phyloP scores from a whole-genome alignment of 2,329 filamentous ascomycete species.

The Berkeleyomyces basicola region DNA sequence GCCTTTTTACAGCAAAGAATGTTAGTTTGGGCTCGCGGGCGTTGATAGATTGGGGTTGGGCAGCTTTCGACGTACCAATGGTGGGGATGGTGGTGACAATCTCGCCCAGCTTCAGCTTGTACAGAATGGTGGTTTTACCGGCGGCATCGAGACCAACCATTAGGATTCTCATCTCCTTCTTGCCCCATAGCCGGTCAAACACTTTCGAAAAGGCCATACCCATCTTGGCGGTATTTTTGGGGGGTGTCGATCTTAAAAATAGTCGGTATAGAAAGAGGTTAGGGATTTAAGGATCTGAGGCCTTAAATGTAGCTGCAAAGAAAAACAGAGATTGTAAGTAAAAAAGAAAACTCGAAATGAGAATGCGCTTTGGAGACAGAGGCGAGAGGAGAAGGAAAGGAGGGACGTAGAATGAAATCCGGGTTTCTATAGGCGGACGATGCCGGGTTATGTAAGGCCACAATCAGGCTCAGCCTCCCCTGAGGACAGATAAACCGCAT shows the following conservation, averaged over 20 bases:
- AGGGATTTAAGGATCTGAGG: conserved; percentile 9
- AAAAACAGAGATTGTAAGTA: neutral
- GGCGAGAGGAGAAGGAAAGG: neutral
- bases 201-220: conserved; percentile 96
- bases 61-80: conserved; percentile 49
- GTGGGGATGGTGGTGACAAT: conserved; percentile 98
- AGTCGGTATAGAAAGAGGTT: conserved; percentile 7
- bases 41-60: neutral
- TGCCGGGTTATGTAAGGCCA: conserved; percentile 11
- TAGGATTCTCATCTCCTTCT: conserved; percentile 99
- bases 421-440: neutral
- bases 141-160: conserved; percentile 99
- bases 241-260: conserved; percentile 16
- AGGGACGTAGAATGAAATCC: neutral
- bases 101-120: conserved; percentile 99
- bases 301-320: conserved; percentile 8
- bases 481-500: conserved; percentile 14
- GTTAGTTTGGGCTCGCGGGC: neutral
- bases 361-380: neutral
- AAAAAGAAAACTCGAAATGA: neutral
- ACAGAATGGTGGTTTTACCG: conserved; percentile 99
- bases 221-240: conserved; percentile 38
- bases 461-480: conserved; percentile 11
- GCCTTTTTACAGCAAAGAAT: conserved; percentile 31
- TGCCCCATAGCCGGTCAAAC: conserved; percentile 91